Percentiles rank a stretch among this genome's conserved stretches.
Conservation (phyloP, 257 asterid species). For the Rauvolfia tetraphylla region DNA sequence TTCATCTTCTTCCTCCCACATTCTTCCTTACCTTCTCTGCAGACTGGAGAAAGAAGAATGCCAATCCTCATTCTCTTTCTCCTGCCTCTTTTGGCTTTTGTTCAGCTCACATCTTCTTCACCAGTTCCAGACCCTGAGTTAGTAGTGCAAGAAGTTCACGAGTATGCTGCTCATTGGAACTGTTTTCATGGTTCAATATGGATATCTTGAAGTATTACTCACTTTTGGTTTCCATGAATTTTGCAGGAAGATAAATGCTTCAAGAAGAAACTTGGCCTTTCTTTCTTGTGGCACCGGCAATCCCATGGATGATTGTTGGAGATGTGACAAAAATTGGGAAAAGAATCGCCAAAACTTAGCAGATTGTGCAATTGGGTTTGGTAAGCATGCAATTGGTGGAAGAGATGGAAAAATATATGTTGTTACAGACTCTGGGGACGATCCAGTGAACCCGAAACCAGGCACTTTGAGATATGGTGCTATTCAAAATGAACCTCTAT, state of each 20-base stretch:
- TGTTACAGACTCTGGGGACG: slow-evolving; percentile 63
- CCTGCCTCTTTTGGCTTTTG: slow-evolving; percentile 29
- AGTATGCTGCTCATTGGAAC: slow-evolving; percentile 34
- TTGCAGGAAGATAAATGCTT: slow-evolving; percentile 61
- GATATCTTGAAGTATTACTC: not conserved
- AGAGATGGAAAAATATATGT: slow-evolving; percentile 64
- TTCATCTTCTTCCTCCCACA: slow-evolving; percentile 10
- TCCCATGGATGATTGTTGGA: slow-evolving; percentile 95
- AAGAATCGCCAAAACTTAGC: slow-evolving; percentile 62
- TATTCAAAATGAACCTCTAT: slow-evolving; percentile 69
- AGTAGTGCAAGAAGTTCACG: slow-evolving; percentile 63
- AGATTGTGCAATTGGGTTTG: slow-evolving; percentile 89
- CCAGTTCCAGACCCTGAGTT: slow-evolving; percentile 67
- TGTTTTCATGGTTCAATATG: not conserved
- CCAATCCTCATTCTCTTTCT: slow-evolving; percentile 29
- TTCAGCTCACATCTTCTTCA: slow-evolving; percentile 36
- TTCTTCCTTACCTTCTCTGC: slow-evolving; percentile 1
- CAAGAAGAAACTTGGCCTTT: slow-evolving; percentile 61
- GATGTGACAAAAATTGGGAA: slow-evolving; percentile 85
- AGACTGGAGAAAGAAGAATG: slow-evolving; percentile 24
- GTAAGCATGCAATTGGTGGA: slow-evolving; percentile 78
- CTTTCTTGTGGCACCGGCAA: slow-evolving; percentile 80
- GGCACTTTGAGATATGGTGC: slow-evolving; percentile 74
- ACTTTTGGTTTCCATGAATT: not conserved
- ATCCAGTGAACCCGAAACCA: slow-evolving; percentile 66